These are phyloP conservation scores for Fraxinus dipetala DNA, from an alignment of 305 asterid species.

Conservation along the genomic window DNA sequence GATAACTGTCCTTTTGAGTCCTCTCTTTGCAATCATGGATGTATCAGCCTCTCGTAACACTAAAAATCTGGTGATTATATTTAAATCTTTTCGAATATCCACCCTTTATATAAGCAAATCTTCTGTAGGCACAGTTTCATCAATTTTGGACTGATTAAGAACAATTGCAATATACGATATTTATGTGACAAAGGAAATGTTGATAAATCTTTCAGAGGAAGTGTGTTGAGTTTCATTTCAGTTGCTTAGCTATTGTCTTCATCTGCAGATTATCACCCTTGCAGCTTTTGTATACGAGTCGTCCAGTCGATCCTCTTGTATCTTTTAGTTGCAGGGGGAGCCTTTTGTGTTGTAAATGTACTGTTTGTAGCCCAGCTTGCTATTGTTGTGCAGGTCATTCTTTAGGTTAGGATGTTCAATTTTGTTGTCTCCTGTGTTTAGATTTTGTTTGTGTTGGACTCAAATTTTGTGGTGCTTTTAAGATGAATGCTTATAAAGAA, in stretches of 20 bases:
- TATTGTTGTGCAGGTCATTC: not conserved
- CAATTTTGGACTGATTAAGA: slow-evolving; percentile 28
- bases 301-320: not conserved
- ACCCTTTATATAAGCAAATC: slow-evolving; percentile 13
- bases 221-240: not conserved
- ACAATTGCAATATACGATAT: slow-evolving; percentile 19
- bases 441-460: not conserved
- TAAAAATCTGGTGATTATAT: not conserved
- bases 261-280: not conserved
- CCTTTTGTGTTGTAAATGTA: not conserved
- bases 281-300: not conserved
- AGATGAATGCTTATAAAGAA: not conserved
- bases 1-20: not conserved
- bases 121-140: slow-evolving; percentile 29
- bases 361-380: not conserved
- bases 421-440: not conserved
- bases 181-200: slow-evolving; percentile 16
- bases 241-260: not conserved
- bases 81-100: not conserved
- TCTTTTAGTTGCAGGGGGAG: not conserved
- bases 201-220: not conserved
- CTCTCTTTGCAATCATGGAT: not conserved
- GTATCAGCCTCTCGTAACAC: not conserved
- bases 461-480: not conserved
- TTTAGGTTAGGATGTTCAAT: not conserved